Conservation (phyloP, 148 eudicot genomes). For the Polygonum maritimum region DNA sequence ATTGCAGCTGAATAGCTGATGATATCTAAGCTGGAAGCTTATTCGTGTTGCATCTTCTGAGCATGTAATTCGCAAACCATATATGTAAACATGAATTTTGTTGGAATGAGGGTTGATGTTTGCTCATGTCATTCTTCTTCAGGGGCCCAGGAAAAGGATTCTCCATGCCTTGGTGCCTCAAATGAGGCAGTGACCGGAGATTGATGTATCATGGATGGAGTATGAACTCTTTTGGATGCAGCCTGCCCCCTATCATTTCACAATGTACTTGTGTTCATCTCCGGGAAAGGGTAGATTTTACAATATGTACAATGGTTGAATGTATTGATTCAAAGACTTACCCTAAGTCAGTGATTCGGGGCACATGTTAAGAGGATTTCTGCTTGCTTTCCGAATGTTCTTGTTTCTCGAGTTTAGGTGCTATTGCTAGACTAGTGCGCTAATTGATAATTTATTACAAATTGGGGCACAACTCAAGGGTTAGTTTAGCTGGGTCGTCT, state of each 20-base stretch:
- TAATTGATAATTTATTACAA: too few relatives aligned
- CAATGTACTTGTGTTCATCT: background rate
- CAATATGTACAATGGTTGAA: background rate
- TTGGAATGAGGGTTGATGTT: too few relatives aligned
- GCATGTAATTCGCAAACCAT: background rate
- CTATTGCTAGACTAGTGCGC: too few relatives aligned
- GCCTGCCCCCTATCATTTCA: background rate
- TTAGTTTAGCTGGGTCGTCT: too few relatives aligned
- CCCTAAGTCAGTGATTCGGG: background rate
- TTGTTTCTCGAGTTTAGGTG: too few relatives aligned
- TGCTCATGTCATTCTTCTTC: slow-evolving; percentile 16
- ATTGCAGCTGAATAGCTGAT: background rate
- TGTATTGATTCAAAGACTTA: background rate
- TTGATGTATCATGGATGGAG: background rate
- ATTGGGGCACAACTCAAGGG: too few relatives aligned
- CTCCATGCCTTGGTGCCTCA: slow-evolving; percentile 46
- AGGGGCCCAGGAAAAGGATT: slow-evolving; percentile 95
- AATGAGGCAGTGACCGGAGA: background rate
- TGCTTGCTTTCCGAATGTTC: background rate
- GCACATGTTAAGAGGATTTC: background rate
- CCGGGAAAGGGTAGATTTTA: background rate
- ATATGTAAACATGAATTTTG: background rate
- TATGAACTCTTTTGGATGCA: background rate
- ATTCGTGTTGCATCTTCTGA: background rate
- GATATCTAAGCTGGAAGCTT: background rate